Evolutionary conservation across 2,329 filamentous ascomycete species (phyloP).

Genomic region (Fonsecaea monophora): DNA sequence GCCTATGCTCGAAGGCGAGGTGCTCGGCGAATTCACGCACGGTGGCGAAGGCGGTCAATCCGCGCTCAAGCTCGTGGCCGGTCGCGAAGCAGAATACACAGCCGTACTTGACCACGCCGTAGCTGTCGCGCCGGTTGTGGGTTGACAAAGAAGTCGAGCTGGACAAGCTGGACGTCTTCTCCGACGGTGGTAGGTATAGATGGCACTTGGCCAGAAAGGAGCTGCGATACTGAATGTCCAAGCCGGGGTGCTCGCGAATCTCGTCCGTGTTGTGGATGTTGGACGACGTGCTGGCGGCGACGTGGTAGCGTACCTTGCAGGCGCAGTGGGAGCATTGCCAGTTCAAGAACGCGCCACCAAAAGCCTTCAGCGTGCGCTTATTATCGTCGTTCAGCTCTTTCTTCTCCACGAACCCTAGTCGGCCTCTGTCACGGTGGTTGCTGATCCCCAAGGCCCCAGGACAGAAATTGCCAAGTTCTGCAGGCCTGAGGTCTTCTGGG

Average conservation of each 20-base stretch:
- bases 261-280: constrained; percentile 39
- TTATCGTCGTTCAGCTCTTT: constrained; percentile 35
- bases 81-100: constrained; percentile 39
- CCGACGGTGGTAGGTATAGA: constrained; percentile 32
- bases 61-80: constrained; percentile 31
- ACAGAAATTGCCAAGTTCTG: constrained; percentile 37
- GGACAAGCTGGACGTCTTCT: constrained; percentile 12
- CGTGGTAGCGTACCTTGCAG: constrained; percentile 39
- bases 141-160: neutral
- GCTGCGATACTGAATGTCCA: constrained; percentile 37
- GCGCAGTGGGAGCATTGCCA: constrained; percentile 41
- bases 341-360: constrained; percentile 37
- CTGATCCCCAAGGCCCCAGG: constrained; percentile 38
- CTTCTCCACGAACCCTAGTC: constrained; percentile 32
- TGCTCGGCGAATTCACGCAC: constrained; percentile 36
- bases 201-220: constrained; percentile 38
- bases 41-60: constrained; percentile 29
- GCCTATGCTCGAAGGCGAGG: constrained; percentile 31
- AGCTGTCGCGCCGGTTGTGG: constrained; percentile 4
- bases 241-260: constrained; percentile 31
- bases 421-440: constrained; percentile 38
- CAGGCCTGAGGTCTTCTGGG: constrained; percentile 32
- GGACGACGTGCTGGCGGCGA: constrained; percentile 31
- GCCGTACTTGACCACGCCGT: constrained; percentile 32
- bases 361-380: constrained; percentile 27